Evolutionary conservation across 1,139 yeast genomes (phyloP).

Genomic region (Lodderomyces beijingensis): DNA sequence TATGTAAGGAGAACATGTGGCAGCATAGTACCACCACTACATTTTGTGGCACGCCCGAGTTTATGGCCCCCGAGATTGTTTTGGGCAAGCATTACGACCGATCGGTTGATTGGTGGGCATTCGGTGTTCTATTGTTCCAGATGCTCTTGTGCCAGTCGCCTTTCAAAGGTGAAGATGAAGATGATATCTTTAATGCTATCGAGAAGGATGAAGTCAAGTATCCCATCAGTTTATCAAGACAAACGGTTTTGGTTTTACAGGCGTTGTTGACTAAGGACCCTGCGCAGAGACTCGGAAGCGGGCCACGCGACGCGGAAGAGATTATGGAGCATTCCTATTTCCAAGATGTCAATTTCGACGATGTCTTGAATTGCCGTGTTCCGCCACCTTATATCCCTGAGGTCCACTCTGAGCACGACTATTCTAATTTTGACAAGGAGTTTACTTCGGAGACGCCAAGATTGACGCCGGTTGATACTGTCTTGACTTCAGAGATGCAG

Average conservation of each 20-base stretch:
- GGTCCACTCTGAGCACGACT: conserved; percentile 82
- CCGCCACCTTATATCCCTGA: conserved; percentile 85
- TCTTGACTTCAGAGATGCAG: conserved; percentile 82
- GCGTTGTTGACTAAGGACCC: conserved; percentile 90
- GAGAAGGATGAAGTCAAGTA: conserved; percentile 95
- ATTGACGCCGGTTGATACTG: conserved; percentile 88
- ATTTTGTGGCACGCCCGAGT: conserved; percentile 98
- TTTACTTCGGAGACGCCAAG: conserved; percentile 94
- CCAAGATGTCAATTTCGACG: conserved; percentile 86
- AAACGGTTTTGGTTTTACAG: conserved; percentile 90
- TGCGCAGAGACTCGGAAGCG: conserved; percentile 72
- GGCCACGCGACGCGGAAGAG: conserved; percentile 84
- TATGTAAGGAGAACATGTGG: conserved; percentile 97
- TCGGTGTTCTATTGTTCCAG: conserved; percentile 92
- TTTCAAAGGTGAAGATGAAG: conserved; percentile 97
- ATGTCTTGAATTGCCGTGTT: conserved; percentile 65
- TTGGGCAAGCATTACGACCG: conserved; percentile 89
- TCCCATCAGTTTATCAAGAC: conserved; percentile 97
- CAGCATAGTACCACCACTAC: conserved; percentile 87
- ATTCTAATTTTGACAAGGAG: conserved; percentile 89
- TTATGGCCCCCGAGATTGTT: conserved; percentile 97
- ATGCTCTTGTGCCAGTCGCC: conserved; percentile 97
- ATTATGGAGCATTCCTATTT: conserved; percentile 95
- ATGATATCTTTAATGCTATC: conserved; percentile 97
- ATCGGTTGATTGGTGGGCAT: conserved; percentile 99